These are phyloP conservation scores for Cladophialophora yegresii DNA, from an alignment of 2,329 filamentous ascomycete genomes.

Conservation along the genomic window DNA sequence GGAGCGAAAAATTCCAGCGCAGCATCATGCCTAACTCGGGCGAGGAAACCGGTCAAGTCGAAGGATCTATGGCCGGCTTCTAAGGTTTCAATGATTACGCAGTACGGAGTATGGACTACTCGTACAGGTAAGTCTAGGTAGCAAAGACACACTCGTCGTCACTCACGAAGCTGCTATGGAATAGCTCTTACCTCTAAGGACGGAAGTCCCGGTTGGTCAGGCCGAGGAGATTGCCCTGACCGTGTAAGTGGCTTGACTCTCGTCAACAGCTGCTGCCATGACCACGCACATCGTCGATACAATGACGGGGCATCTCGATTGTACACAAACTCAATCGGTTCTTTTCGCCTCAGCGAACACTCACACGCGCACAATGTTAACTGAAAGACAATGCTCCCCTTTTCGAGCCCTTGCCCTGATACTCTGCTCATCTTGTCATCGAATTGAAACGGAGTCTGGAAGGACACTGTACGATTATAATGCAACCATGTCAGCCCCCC, in stretches of 20 bases:
- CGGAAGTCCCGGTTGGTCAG: not conserved
- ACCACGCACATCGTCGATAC: not conserved
- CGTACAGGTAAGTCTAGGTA: not conserved
- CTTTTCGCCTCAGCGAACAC: not conserved
- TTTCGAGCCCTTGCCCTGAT: not conserved
- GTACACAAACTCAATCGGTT: too few relatives aligned
- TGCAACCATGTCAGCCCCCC: conserved; percentile 7
- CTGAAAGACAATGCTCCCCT: not conserved
- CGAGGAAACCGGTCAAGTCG: not conserved
- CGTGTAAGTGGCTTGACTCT: not conserved
- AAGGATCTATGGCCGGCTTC: not conserved
- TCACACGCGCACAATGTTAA: not conserved
- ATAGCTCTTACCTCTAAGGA: not conserved
- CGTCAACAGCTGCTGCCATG: not conserved
- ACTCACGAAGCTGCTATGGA: not conserved
- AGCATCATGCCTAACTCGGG: not conserved
- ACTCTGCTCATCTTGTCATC: not conserved
- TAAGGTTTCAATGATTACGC: not conserved
- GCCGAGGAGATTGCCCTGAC: not conserved
- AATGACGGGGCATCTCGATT: not conserved
- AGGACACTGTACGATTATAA: not conserved
- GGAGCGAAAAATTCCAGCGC: conserved; percentile 1
- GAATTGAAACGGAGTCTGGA: not conserved
- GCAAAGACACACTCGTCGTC: not conserved
- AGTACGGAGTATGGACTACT: not conserved